These are phyloP conservation scores for Grosmannia clavigera DNA, from an alignment of 2,329 filamentous ascomycete species.

Conservation along the genomic window DNA sequence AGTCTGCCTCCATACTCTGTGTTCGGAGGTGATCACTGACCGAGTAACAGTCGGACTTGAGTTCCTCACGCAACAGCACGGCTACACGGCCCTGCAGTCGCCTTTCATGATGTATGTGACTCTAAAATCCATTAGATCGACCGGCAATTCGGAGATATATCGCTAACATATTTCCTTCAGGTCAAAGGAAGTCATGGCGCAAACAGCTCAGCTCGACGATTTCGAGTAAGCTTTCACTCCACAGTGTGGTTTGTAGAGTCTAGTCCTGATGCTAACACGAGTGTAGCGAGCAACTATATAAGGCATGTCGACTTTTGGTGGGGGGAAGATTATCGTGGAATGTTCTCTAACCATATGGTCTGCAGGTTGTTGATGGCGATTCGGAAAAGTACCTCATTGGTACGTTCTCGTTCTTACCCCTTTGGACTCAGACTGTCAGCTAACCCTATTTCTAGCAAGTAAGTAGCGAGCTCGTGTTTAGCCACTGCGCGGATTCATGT, in stretches of 20 bases:
- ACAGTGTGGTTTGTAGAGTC: neutral
- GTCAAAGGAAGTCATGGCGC: conserved; percentile 84
- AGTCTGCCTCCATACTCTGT: neutral
- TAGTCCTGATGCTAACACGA: neutral
- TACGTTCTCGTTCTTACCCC: conserved; percentile 20
- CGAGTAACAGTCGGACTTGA: conserved; percentile 53
- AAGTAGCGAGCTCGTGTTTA: neutral
- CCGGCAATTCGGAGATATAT: neutral
- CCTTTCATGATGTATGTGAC: conserved; percentile 69
- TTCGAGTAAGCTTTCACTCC: conserved; percentile 48
- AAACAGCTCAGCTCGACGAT: conserved; percentile 92
- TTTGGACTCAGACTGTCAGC: neutral
- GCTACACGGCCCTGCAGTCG: conserved; percentile 72
- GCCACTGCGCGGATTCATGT: neutral
- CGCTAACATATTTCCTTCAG: neutral
- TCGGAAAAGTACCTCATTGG: conserved; percentile 74
- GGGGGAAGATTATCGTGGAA: neutral
- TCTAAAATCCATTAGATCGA: too few relatives aligned
- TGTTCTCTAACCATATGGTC: neutral
- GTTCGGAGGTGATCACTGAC: neutral
- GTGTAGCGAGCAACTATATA: conserved; percentile 77
- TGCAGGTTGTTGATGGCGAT: conserved; percentile 62
- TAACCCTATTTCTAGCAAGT: conserved; percentile 8
- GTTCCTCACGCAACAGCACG: conserved; percentile 63
- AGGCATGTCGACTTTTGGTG: conserved; percentile 24